These are phyloP conservation scores for Phaffomyces thermotolerans DNA, from an alignment of 805 yeast genomes.

Conservation along the genomic window DNA sequence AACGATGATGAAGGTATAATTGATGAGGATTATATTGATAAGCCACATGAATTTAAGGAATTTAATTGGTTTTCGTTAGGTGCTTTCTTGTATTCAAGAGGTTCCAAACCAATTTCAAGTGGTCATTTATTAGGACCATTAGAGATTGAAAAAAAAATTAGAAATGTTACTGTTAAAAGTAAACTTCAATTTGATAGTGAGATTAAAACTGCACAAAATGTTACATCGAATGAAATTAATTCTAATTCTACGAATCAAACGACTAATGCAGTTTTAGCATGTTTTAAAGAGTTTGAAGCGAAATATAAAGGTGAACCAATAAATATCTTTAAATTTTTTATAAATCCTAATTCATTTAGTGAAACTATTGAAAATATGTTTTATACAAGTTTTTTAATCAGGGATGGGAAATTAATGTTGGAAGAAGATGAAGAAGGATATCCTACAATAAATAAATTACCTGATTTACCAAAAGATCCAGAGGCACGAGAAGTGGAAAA, in stretches of 20 bases:
- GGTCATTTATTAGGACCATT: slow-evolving; percentile 71
- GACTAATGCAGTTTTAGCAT: slow-evolving; percentile 51
- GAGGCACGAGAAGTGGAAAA: slow-evolving; percentile 19
- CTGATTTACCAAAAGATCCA: slow-evolving; percentile 23
- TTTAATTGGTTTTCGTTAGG: slow-evolving; percentile 60
- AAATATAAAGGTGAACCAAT: slow-evolving; percentile 34
- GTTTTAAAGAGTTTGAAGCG: slow-evolving; percentile 35
- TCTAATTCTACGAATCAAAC: slow-evolving; percentile 51
- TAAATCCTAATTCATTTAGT: slow-evolving; percentile 71
- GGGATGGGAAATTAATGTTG: slow-evolving; percentile 58
- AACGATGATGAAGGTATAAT: slow-evolving; percentile 13
- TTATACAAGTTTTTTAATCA: slow-evolving; percentile 70
- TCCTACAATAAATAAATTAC: slow-evolving; percentile 33
- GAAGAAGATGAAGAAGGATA: slow-evolving; percentile 43
- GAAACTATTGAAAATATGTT: slow-evolving; percentile 82
- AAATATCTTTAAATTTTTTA: slow-evolving; percentile 55
- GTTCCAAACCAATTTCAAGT: slow-evolving; percentile 40
- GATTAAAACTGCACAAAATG: slow-evolving; percentile 47
- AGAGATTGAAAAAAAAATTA: slow-evolving; percentile 45
- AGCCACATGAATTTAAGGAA: slow-evolving; percentile 32
- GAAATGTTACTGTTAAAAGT: slow-evolving; percentile 27
- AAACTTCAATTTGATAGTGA: slow-evolving; percentile 37
- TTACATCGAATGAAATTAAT: slow-evolving; percentile 44
- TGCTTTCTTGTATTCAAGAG: slow-evolving; percentile 37
- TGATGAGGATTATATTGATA: slow-evolving; percentile 20